These are phyloP conservation scores for Haplographium delicatum DNA, from an alignment of 495 filamentous ascomycete species.

Conservation along the genomic window DNA sequence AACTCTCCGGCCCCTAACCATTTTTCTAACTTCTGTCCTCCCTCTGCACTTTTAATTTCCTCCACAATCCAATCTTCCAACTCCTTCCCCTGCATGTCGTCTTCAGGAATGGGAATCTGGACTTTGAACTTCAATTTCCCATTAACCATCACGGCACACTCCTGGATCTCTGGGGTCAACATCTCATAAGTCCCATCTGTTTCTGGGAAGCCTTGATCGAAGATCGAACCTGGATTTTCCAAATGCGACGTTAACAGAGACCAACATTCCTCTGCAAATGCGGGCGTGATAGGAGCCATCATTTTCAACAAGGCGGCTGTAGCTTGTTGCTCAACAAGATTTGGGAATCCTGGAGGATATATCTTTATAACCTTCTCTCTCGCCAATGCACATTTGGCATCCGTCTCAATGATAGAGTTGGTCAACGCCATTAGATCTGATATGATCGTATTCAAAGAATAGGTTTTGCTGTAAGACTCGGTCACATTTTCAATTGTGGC, in stretches of 20 bases:
- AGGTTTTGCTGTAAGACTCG: slow-evolving; percentile 60
- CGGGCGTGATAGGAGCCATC: slow-evolving; percentile 71
- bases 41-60: slow-evolving; percentile 25
- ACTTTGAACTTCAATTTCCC: slow-evolving; percentile 64
- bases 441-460: slow-evolving; percentile 73
- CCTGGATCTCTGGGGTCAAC: slow-evolving; percentile 30
- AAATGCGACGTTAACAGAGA: slow-evolving; percentile 44
- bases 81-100: slow-evolving; percentile 34
- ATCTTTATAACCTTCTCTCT: too few species aligned
- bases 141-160: slow-evolving; percentile 68
- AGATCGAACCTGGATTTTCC: slow-evolving; percentile 34
- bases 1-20: slow-evolving; percentile 31
- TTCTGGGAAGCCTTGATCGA: slow-evolving; percentile 48
- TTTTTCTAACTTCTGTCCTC: slow-evolving; percentile 22
- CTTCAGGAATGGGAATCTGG: slow-evolving; percentile 41
- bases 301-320: slow-evolving; percentile 53
- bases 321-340: neutral
- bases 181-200: slow-evolving; percentile 42
- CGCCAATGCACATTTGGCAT: too few species aligned
- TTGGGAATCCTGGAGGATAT: too few species aligned
- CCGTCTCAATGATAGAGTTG: slow-evolving; percentile 48
- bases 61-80: slow-evolving; percentile 43
- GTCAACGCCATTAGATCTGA: slow-evolving; percentile 77
- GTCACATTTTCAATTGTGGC: slow-evolving; percentile 64
- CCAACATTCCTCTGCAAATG: slow-evolving; percentile 78